Base-by-base conservation (phyloP, 2,329 filamentous ascomycete genomes). In the Amylocarpus encephaloides region DNA sequence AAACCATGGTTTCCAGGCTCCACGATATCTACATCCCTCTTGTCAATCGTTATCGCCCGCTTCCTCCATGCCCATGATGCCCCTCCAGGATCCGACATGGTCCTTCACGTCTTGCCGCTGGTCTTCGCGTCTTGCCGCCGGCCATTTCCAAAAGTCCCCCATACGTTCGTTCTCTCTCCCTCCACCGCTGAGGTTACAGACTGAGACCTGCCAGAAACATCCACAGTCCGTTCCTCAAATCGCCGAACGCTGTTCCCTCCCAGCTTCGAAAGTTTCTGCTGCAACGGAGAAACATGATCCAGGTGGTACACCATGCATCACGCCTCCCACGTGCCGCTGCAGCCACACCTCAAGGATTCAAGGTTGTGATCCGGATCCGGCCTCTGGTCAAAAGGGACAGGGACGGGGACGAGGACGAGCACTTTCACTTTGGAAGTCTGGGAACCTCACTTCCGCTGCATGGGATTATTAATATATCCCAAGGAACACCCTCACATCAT, bases 131-230 rank as follows among this genome's bases (percentile, higher is more conserved):
- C 41, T 48, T 52, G 50, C 53, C 48, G 46, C 54, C 48, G 49
- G 34, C 30, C n/a, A n/a, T n/a, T 26, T 4, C 7, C 22, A 26
- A 26, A 26, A 26, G 7, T 26, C 22, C 22, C 6, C 38, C 40
- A 40, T 29, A 42, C 46, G 49, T 48, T 48, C 43, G 38, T 51
- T 52, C 48, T 34, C n/a, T 38, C 34, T 22, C 18, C 16, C 39
- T 32, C 33, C 42, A 45, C 42, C 51, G 51, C 43, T 50, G 30
- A 46, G 51, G 30, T 43, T 34, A 33, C 18, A 54, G 13, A 16
- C 40, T 49, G 38, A 52, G 49, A 56, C 48, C 48, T 51, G 50
- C 51, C 50, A 53, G 54, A 59, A 57, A 55, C 53, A 54, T 59
- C 49, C 16, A 52, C 50, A 49, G 54, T 55, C 50, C 49, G 48